phyloP scores from a whole-genome alignment of 2,329 filamentous ascomycete species.

The Phialemoniopsis sp. region DNA sequence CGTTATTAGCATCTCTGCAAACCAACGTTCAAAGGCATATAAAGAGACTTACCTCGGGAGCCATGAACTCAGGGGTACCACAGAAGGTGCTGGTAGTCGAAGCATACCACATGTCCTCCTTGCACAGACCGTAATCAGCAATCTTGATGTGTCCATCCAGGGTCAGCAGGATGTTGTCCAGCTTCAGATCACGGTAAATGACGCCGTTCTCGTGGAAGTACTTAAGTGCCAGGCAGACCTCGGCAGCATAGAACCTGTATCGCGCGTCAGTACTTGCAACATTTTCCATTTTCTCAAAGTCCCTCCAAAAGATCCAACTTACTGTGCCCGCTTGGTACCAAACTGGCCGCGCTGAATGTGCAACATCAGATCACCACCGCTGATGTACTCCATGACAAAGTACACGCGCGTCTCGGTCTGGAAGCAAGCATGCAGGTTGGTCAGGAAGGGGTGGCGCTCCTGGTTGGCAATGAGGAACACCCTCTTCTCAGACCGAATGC shows the following conservation, averaged over 20 bases:
- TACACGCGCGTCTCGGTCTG: conserved; percentile 98
- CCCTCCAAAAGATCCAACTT: conserved; percentile 33
- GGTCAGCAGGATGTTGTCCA: conserved; percentile 85
- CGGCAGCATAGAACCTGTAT: conserved; percentile 88
- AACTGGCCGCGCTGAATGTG: conserved; percentile 98
- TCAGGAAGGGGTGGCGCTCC: conserved; percentile 91
- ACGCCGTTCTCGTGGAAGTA: conserved; percentile 99
- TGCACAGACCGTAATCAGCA: conserved; percentile 97
- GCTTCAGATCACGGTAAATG: conserved; percentile 96
- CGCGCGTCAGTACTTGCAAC: too few relatives aligned
- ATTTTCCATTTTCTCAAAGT: too few relatives aligned
- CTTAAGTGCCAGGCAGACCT: conserved; percentile 94
- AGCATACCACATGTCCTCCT: conserved; percentile 99
- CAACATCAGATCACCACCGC: conserved; percentile 96
- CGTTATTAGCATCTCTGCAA: conserved; percentile 21
- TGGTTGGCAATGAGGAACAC: conserved; percentile 97
- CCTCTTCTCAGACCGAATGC: conserved; percentile 93
- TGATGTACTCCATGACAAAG: conserved; percentile 99
- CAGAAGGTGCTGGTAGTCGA: conserved; percentile 97
- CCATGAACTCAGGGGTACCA: conserved; percentile 99
- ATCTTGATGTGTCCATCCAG: conserved; percentile 98
- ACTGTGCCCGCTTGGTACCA: conserved; percentile 92
- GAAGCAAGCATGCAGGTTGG: conserved; percentile 95
- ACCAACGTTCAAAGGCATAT: too few relatives aligned
- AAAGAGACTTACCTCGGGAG: conserved; percentile 69